Percentiles rank a stretch among this genome's conserved stretches.
Evolutionary conservation across 306 rosid species (phyloP).

Genomic region (Hippophae gyantsensis): DNA sequence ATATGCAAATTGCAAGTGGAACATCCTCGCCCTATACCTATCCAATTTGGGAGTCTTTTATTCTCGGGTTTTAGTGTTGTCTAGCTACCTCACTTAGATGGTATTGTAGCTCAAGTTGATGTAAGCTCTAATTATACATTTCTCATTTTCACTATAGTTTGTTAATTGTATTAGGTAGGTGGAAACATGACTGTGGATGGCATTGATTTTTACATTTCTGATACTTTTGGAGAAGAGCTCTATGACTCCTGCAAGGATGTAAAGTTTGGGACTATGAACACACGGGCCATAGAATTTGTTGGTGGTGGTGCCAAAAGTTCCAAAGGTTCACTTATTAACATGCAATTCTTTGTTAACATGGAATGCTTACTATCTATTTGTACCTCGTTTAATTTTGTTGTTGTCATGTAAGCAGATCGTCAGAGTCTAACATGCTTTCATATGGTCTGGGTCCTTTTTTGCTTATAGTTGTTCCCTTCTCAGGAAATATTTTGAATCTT

Average conservation of each 20-base stretch:
- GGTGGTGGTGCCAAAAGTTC: conserved; percentile 81
- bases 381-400: not conserved
- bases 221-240: conserved; percentile 66
- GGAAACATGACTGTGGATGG: conserved; percentile 80
- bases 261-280: conserved; percentile 97
- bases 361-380: not conserved
- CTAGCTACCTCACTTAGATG: too few species aligned
- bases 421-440: too few species aligned
- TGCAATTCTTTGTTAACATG: conserved; percentile 13
- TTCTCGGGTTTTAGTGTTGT: too few species aligned
- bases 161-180: conserved; percentile 36
- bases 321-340: conserved; percentile 42
- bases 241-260: conserved; percentile 84
- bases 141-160: not conserved
- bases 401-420: too few species aligned
- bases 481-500: too few species aligned
- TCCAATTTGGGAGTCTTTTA: too few species aligned
- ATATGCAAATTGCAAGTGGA: too few species aligned
- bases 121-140: not conserved
- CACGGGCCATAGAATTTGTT: conserved; percentile 84
- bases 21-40: too few species aligned
- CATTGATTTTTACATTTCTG: conserved; percentile 52
- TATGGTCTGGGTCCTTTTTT: too few species aligned
- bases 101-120: not conserved
- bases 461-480: too few species aligned